phyloP scores from a whole-genome alignment of 179 eudicot species.

The Beta lomatogona region DNA sequence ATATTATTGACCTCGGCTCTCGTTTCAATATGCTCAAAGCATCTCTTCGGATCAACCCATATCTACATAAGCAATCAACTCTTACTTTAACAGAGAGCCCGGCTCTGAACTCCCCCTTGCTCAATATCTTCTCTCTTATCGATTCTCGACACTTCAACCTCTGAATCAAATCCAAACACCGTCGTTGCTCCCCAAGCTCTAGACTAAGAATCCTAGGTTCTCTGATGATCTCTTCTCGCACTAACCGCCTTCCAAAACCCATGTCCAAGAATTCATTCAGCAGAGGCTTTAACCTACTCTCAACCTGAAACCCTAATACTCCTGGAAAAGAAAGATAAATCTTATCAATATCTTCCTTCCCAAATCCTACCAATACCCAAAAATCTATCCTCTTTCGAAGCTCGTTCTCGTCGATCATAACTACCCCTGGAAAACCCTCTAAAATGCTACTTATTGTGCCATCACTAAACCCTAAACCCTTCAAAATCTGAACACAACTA shows the following conservation, averaged over 20 bases:
- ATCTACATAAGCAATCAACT: conserved; percentile 64
- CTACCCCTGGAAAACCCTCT: conserved; percentile 58
- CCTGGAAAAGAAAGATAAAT: conserved; percentile 45
- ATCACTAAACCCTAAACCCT: conserved; percentile 63
- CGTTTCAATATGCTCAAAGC: conserved; percentile 71
- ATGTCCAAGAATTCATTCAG: conserved; percentile 62
- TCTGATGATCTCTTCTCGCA: conserved; percentile 56
- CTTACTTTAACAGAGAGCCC: conserved; percentile 65
- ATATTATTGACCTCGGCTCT: conserved; percentile 76
- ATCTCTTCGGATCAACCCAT: conserved; percentile 73
- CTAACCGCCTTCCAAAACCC: conserved; percentile 46
- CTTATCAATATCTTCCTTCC: conserved; percentile 37
- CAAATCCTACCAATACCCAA: conserved; percentile 47
- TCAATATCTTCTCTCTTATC: conserved; percentile 54
- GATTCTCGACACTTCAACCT: conserved; percentile 62
- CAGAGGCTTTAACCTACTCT: conserved; percentile 66
- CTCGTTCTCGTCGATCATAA: conserved; percentile 46
- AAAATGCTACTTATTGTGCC: conserved; percentile 57
- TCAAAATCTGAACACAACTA: conserved; percentile 46
- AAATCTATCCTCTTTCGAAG: conserved; percentile 49
- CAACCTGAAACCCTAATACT: conserved; percentile 52
- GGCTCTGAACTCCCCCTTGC: conserved; percentile 69
- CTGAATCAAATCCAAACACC: conserved; percentile 64
- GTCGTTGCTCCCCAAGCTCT: conserved; percentile 72
- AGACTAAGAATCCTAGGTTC: conserved; percentile 65